Conservation (phyloP, 768 basidiomycete genomes). For the Naganishia randhawae region DNA sequence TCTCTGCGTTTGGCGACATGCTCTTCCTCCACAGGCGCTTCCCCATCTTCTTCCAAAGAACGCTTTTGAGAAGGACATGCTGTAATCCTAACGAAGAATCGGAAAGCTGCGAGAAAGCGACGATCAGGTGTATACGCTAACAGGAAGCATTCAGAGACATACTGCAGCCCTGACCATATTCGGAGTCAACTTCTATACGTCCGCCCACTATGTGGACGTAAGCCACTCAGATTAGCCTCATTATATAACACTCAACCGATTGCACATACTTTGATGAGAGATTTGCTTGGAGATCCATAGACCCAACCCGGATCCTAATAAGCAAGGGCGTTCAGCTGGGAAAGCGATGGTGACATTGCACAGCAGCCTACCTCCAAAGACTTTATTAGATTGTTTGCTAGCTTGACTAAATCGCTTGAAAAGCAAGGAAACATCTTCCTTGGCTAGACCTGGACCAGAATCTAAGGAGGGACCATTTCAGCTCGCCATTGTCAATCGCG, state of each 20-base stretch:
- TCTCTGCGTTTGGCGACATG: constrained; percentile 18
- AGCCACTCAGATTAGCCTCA: background rate
- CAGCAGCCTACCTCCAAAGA: constrained; percentile 40
- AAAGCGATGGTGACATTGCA: too few relatives aligned
- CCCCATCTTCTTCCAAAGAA: constrained; percentile 5
- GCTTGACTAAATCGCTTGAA: constrained; percentile 54
- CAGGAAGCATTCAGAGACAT: background rate
- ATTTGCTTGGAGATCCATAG: constrained; percentile 52
- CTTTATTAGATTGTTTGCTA: constrained; percentile 35
- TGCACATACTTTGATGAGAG: constrained; percentile 29
- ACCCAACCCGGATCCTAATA: constrained; percentile 50
- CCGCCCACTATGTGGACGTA: constrained; percentile 45
- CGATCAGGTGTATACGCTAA: background rate
- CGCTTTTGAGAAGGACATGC: constrained; percentile 17
- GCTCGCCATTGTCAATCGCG: background rate
- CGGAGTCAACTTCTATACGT: constrained; percentile 50
- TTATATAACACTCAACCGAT: background rate
- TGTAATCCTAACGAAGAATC: constrained; percentile 50
- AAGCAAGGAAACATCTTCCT: constrained; percentile 50
- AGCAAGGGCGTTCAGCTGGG: constrained; percentile 33
- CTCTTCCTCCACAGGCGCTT: background rate
- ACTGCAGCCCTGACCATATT: constrained; percentile 49
- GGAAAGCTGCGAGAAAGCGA: constrained; percentile 41
- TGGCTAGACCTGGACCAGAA: constrained; percentile 52
- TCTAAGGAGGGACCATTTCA: constrained; percentile 33